A percentile compares a stretch with the other conserved stretches of the same genome.
These are phyloP conservation scores for Schizophyllum amplum DNA, from an alignment of 1,284 basidiomycete genomes.

Conservation along the genomic window DNA sequence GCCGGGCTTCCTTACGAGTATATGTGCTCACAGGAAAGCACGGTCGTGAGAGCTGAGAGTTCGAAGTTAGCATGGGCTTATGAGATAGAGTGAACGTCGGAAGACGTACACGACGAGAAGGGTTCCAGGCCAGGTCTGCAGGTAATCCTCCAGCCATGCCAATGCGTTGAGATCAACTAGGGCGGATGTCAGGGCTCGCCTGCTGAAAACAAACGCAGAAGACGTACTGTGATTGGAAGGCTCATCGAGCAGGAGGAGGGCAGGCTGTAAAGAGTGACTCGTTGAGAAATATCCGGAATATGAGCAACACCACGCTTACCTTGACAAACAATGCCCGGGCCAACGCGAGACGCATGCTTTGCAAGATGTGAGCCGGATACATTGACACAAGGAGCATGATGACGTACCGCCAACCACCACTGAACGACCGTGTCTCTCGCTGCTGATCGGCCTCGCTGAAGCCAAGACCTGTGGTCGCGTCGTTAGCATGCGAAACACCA, in stretches of 20 bases:
- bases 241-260: conserved; percentile 85
- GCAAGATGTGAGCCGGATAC: background rate
- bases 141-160: conserved; percentile 90
- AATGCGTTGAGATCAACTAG: conserved; percentile 75
- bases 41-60: conserved; percentile 84
- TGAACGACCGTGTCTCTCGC: conserved; percentile 81
- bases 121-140: conserved; percentile 94
- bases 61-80: conserved; percentile 5
- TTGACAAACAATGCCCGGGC: conserved; percentile 94
- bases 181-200: conserved; percentile 11
- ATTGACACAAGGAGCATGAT: conserved; percentile 2
- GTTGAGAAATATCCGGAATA: conserved; percentile 1
- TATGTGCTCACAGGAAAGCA: conserved; percentile 75
- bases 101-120: conserved; percentile 82
- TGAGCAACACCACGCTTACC: conserved; percentile 28
- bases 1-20: background rate
- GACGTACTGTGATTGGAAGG: conserved; percentile 92
- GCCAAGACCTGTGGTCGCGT: conserved; percentile 57
- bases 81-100: background rate
- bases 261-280: conserved; percentile 35
- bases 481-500: background rate
- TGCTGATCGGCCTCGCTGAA: conserved; percentile 87
- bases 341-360: conserved; percentile 76
- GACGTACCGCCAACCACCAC: conserved; percentile 88
- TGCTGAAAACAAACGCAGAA: background rate